These are phyloP conservation scores for Leavenworthia alabamica DNA, from an alignment of 345 rosid genomes.

Conservation along the genomic window DNA sequence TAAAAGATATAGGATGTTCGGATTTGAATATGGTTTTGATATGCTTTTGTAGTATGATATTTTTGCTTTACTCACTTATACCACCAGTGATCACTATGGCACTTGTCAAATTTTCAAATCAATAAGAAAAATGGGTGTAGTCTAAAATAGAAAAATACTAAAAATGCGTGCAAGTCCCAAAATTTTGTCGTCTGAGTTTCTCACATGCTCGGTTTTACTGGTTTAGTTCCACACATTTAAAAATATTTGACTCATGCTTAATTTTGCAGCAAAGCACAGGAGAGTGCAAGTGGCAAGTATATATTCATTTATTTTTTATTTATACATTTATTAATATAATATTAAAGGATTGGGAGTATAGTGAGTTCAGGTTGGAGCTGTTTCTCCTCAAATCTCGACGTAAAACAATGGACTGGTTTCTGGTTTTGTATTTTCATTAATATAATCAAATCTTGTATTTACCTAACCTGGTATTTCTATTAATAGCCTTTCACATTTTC, in stretches of 20 bases:
- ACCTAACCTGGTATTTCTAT: slow-evolving; percentile 8
- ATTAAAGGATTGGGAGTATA: not conserved
- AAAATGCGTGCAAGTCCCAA: too few relatives aligned
- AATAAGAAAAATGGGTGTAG: too few relatives aligned
- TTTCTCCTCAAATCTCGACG: slow-evolving; percentile 23
- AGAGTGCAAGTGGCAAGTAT: not conserved
- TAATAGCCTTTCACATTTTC: slow-evolving; percentile 15
- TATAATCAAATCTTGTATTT: not conserved
- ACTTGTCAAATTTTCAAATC: too few relatives aligned
- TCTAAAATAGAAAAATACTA: too few relatives aligned
- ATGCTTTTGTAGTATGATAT: too few relatives aligned
- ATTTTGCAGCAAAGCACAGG: not conserved
- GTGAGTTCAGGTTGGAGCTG: slow-evolving; percentile 18
- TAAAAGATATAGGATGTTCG: too few relatives aligned
- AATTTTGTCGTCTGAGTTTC: too few relatives aligned
- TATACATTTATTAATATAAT: not conserved
- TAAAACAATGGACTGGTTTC: slow-evolving; percentile 23
- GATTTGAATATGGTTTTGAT: too few relatives aligned
- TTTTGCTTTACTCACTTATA: too few relatives aligned
- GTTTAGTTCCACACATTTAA: not conserved
- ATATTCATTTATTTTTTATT: not conserved
- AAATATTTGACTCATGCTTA: not conserved
- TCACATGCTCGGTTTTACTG: too few relatives aligned
- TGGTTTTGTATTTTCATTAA: not conserved
- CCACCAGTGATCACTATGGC: too few relatives aligned